These are phyloP conservation scores for Wickerhamomyces bovis DNA, from an alignment of 805 yeast species.

Conservation along the genomic window DNA sequence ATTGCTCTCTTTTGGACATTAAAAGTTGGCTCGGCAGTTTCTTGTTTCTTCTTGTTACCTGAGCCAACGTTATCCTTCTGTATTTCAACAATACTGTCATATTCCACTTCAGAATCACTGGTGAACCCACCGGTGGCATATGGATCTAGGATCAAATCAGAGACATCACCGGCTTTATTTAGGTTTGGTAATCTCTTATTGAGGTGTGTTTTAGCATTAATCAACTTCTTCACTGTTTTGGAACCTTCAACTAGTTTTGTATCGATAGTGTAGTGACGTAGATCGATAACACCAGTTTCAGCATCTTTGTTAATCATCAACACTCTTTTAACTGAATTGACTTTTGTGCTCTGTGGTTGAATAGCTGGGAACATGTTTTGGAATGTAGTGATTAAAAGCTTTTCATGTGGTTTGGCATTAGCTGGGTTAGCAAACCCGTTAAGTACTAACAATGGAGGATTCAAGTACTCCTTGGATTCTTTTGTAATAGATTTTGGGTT, in stretches of 20 bases:
- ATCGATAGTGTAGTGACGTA: constrained; percentile 86
- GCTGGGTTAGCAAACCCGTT: constrained; percentile 78
- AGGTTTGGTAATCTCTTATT: constrained; percentile 22
- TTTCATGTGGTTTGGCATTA: constrained; percentile 65
- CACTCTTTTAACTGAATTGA: constrained; percentile 74
- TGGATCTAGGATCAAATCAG: constrained; percentile 80
- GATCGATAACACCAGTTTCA: constrained; percentile 66
- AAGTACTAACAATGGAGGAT: constrained; percentile 88
- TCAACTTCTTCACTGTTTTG: constrained; percentile 21
- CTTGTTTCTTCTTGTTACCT: constrained; percentile 18
- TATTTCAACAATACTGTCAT: constrained; percentile 74
- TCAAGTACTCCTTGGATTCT: constrained; percentile 51
- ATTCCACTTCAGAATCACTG: constrained; percentile 91
- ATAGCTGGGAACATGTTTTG: constrained; percentile 96
- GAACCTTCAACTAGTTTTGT: constrained; percentile 72
- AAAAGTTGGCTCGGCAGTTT: constrained; percentile 13
- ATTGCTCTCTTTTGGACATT: constrained; percentile 67
- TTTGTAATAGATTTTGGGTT: constrained; percentile 74
- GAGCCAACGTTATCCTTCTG: constrained; percentile 23
- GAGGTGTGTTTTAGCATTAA: constrained; percentile 19
- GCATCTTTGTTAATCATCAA: constrained; percentile 71
- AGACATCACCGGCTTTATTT: constrained; percentile 62
- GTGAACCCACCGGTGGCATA: constrained; percentile 77
- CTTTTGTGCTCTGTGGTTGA: constrained; percentile 74
- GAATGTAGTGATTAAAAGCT: constrained; percentile 79